These are phyloP conservation scores for Xylaria arbuscula DNA, from an alignment of 2,329 filamentous ascomycete genomes.

Conservation along the genomic window DNA sequence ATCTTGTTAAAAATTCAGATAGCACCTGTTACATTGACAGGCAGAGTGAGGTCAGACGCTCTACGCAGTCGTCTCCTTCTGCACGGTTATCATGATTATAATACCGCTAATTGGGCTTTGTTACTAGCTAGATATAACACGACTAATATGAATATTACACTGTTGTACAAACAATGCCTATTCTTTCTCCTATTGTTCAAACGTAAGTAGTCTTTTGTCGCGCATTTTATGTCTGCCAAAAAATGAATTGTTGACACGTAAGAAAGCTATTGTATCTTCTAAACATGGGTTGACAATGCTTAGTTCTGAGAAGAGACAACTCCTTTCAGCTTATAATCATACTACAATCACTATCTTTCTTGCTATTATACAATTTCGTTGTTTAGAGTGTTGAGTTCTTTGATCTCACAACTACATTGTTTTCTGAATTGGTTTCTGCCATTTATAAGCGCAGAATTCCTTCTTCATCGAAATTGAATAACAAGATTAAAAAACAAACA, in stretches of 20 bases:
- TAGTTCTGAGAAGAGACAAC: not conserved
- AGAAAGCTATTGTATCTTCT: not conserved
- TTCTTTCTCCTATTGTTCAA: not conserved
- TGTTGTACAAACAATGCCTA: constrained; percentile 5
- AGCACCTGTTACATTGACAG: not conserved
- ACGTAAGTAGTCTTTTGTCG: constrained; percentile 1
- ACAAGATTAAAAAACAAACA: not conserved
- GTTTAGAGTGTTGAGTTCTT: not conserved
- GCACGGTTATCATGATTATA: constrained; percentile 14
- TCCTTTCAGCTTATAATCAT: not conserved
- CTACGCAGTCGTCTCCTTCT: not conserved
- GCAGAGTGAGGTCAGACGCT: not conserved
- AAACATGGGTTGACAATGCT: constrained; percentile 5
- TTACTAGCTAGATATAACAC: constrained; percentile 28
- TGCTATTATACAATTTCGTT: not conserved
- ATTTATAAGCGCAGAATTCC: too few species aligned
- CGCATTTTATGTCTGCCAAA: not conserved
- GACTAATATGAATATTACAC: constrained; percentile 24
- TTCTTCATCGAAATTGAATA: not conserved
- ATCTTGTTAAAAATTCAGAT: not conserved
- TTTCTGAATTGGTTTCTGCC: constrained; percentile 4
- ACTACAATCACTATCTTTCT: not conserved
- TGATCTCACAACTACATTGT: not conserved
- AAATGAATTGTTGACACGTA: not conserved
- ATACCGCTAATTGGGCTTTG: constrained; percentile 24